Evolutionary conservation across 345 rosid species (phyloP).

Genomic region (Moringa oleifera): DNA sequence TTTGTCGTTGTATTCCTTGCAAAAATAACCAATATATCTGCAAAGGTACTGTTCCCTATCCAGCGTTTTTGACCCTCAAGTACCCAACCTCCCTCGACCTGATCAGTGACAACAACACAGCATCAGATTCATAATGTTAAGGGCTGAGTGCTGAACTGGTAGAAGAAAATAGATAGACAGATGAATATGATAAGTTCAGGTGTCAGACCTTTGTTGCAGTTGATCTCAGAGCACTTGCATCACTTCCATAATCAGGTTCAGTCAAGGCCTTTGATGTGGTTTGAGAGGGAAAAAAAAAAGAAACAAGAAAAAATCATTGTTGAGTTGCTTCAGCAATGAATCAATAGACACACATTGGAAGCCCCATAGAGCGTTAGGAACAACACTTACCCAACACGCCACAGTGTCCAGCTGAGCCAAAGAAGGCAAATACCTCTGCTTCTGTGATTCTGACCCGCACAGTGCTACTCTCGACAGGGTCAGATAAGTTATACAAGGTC

Average conservation of each 20-base stretch:
- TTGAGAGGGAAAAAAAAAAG: neutral
- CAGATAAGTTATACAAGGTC: constrained; percentile 18
- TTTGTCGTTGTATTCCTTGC: constrained; percentile 73
- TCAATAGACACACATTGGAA: constrained; percentile 1
- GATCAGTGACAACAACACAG: constrained; percentile 13
- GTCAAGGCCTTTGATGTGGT: constrained; percentile 69
- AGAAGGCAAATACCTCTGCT: constrained; percentile 75
- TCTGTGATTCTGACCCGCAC: constrained; percentile 93
- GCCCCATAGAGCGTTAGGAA: constrained; percentile 4
- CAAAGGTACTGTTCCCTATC: constrained; percentile 98
- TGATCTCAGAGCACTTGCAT: constrained; percentile 78
- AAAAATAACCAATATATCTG: constrained; percentile 79
- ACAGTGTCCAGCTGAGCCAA: constrained; percentile 64
- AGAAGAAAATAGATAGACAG: constrained; percentile 13
- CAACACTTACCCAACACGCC: constrained; percentile 79
- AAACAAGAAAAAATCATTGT: constrained; percentile 5
- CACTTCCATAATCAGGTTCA: constrained; percentile 95
- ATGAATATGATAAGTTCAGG: constrained; percentile 2
- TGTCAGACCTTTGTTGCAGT: constrained; percentile 72
- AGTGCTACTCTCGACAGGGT: constrained; percentile 51
- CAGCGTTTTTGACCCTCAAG: constrained; percentile 94
- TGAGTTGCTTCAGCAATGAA: constrained; percentile 8
- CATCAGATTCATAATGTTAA: constrained; percentile 7
- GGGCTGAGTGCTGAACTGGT: constrained; percentile 1
- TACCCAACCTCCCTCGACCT: constrained; percentile 92